Base-by-base conservation (phyloP, 2,329 filamentous ascomycete species). In the Verticillium dahliae region DNA sequence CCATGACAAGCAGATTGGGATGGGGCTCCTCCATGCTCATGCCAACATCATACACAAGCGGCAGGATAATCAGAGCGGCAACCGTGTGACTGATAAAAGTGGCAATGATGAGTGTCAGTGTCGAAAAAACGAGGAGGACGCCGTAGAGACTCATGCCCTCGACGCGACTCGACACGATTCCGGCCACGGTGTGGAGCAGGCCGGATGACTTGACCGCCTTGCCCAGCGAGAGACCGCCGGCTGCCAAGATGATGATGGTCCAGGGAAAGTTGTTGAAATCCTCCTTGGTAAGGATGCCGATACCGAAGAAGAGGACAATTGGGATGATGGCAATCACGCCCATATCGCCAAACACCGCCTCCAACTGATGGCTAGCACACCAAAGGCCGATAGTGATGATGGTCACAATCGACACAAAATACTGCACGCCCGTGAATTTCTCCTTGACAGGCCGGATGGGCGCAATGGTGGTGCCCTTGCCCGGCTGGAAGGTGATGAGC, bases 221-320 rank as follows among this genome's bases (percentile, higher is more conserved):
- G 61, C 95, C 95, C 0, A 99, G 86, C 1, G 92, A 92, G 38
- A 99, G 79, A 7, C 95, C 95, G 56, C 95, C 95, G 0, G 95
- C 94, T 0, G 95, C 95, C 22, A 99, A 88, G 70, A 99, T 98
- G 76, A 99, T 97, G 75, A 99, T 99, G 22, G 96, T 99, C 95
- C 95, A 99, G 45, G 97, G 89, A 75, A 99, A 99, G 75, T 99
- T 99, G 81, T 99, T 99, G 74, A 99, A 99, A 77, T 99, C 95
- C 76, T 98, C 95, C 77, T 98, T 99, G 57, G 93, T 98, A 37
- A 99, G 81, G 67, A 98, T 94, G 11, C 95, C 95, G 1, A 92
- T 93, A 60, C 95, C 95, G 69, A 99, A 99, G 83, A 99, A 99
- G 52, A 97, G 81, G 3, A 96, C 90, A 59, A 99, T 89, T 6